A percentile compares a stretch with the other conserved stretches of the same genome.
Evolutionary conservation across 345 rosid species (phyloP).

Genomic region (Salix suchowensis): DNA sequence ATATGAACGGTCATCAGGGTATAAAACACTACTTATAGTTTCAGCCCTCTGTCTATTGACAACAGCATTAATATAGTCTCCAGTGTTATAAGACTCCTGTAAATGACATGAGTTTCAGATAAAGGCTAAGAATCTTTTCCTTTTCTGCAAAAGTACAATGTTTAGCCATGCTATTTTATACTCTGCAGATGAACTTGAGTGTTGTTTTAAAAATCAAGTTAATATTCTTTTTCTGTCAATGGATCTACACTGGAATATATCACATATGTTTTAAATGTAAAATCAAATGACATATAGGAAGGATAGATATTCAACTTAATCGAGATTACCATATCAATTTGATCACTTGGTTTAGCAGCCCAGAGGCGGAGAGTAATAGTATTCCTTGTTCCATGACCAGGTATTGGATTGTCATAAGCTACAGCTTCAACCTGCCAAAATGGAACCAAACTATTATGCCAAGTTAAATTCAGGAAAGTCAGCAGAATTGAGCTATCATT

Average conservation of each 20-base stretch:
- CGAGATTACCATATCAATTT: slow-evolving; percentile 34
- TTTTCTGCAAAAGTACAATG: background rate
- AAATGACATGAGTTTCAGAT: background rate
- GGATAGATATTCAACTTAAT: background rate
- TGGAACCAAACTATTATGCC: slow-evolving; percentile 1
- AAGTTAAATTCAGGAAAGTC: background rate
- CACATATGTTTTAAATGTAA: background rate
- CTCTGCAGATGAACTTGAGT: background rate
- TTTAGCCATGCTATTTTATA: background rate
- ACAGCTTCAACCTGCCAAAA: slow-evolving; percentile 46
- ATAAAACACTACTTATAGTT: slow-evolving; percentile 41
- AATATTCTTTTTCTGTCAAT: background rate
- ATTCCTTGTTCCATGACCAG: slow-evolving; percentile 51
- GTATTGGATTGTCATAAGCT: slow-evolving; percentile 52
- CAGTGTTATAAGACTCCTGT: slow-evolving; percentile 45
- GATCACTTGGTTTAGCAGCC: slow-evolving; percentile 51
- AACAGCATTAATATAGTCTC: slow-evolving; percentile 47
- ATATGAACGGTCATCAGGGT: slow-evolving; percentile 44
- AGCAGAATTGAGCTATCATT: background rate
- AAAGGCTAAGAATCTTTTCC: background rate
- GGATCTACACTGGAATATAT: background rate
- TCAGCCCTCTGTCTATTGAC: slow-evolving; percentile 43
- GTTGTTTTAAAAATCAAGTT: background rate
- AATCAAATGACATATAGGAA: background rate
- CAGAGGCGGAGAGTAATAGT: slow-evolving; percentile 47